phyloP scores from a whole-genome alignment of 345 rosid species.

The Brassica cretica region DNA sequence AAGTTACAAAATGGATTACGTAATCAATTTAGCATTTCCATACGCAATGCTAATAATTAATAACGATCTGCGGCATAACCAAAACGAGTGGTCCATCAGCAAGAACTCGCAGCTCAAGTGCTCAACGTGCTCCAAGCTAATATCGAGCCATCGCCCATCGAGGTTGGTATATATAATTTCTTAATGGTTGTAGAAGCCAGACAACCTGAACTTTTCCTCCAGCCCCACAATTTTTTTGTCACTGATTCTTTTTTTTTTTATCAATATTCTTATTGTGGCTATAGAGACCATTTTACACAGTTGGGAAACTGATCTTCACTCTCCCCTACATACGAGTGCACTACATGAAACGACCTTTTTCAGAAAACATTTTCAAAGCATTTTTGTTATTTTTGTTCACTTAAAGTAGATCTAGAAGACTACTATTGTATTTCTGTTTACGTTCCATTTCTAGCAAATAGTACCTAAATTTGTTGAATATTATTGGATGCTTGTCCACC shows the following conservation, averaged over 20 bases:
- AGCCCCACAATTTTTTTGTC: background rate
- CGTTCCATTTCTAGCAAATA: too few relatives aligned
- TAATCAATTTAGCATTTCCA: background rate
- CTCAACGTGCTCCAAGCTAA: background rate
- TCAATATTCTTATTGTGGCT: background rate
- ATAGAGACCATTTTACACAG: background rate
- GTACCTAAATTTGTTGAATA: background rate
- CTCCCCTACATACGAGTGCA: background rate
- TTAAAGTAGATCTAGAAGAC: background rate
- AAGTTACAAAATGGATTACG: background rate
- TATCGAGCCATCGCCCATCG: background rate
- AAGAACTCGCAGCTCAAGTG: constrained; percentile 8
- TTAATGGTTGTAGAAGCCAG: background rate
- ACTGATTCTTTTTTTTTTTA: too few relatives aligned
- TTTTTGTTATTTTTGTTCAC: background rate
- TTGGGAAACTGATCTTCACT: background rate
- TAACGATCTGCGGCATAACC: background rate
- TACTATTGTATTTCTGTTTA: too few relatives aligned
- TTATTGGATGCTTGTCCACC: background rate
- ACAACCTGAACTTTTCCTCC: background rate
- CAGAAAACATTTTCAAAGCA: background rate
- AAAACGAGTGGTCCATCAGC: constrained; percentile 28
- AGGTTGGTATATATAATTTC: background rate
- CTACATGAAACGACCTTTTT: background rate
- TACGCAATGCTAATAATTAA: constrained; percentile 9